Conservation (phyloP, 2,329 filamentous ascomycete species). For the Colletotrichum musicola region DNA sequence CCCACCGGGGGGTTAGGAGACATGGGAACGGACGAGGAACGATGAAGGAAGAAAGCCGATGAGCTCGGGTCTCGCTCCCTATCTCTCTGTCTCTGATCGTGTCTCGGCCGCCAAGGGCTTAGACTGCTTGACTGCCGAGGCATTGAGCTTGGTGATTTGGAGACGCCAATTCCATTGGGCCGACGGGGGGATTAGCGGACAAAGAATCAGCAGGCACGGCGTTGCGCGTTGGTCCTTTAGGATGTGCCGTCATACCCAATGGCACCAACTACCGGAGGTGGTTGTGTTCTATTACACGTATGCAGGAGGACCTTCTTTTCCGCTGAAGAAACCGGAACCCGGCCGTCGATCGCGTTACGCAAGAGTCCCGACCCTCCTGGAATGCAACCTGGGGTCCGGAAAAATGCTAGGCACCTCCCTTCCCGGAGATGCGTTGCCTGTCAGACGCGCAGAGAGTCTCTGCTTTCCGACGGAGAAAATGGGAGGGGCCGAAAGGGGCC, state of each 20-base stretch:
- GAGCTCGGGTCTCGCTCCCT: no score
- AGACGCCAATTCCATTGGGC: neutral
- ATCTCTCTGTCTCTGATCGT: no score
- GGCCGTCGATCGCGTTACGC: conserved; percentile 13
- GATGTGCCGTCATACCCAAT: conserved; percentile 15
- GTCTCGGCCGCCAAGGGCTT: conserved; percentile 3
- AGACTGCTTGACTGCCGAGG: conserved; percentile 8
- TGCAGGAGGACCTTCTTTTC: neutral
- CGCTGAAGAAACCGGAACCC: conserved; percentile 11
- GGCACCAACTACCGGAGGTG: neutral
- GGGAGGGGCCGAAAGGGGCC: no score
- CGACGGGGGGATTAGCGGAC: neutral
- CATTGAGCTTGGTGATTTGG: neutral
- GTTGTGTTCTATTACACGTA: no score
- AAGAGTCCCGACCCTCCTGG: conserved; percentile 14
- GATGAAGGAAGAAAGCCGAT: no score
- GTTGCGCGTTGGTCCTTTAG: no score
- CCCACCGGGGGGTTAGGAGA: no score
- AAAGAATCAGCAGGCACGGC: conserved; percentile 27
- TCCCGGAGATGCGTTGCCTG: conserved; percentile 1
- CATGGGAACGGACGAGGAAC: no score
- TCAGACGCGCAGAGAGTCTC: neutral
- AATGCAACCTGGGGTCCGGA: conserved; percentile 13
- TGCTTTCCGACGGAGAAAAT: neutral
- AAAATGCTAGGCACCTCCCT: conserved; percentile 1